Conservation (phyloP, 306 rosid genomes). For the Luffa aegyptiaca region DNA sequence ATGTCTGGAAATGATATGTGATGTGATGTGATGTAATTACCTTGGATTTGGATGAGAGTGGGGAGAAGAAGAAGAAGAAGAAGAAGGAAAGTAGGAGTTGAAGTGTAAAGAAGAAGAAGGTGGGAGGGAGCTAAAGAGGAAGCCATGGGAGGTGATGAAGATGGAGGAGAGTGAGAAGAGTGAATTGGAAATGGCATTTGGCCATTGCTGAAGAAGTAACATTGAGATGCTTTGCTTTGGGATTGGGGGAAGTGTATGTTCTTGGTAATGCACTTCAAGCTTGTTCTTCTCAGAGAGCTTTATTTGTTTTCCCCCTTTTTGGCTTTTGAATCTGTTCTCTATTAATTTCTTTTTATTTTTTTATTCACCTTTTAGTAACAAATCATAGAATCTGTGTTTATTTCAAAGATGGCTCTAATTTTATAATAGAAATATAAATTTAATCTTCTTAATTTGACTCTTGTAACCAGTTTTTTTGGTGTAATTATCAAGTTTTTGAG, state of each 20-base stretch:
- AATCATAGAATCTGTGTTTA: background rate
- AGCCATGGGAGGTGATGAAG: slow-evolving; percentile 22
- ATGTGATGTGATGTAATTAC: background rate
- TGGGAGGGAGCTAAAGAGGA: background rate
- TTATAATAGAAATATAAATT: too few relatives aligned
- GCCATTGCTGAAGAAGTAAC: slow-evolving; percentile 36
- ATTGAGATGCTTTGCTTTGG: slow-evolving; percentile 55
- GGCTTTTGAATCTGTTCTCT: slow-evolving; percentile 17
- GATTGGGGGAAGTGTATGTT: slow-evolving; percentile 15
- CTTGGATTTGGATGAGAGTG: slow-evolving; percentile 26
- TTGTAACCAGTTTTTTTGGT: too few relatives aligned
- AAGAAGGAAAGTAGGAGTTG: slow-evolving; percentile 15
- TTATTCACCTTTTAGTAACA: background rate
- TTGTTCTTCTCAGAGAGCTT: slow-evolving; percentile 2
- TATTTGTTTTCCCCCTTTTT: slow-evolving; percentile 1
- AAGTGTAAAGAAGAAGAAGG: slow-evolving; percentile 11
- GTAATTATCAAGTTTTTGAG: too few relatives aligned
- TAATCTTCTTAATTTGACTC: too few relatives aligned
- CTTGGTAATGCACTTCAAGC: slow-evolving; percentile 23
- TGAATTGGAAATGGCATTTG: background rate
- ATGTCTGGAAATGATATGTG: background rate
- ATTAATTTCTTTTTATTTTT: background rate
- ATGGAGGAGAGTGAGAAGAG: background rate
- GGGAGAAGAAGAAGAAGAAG: slow-evolving; percentile 27
- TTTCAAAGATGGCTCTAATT: background rate